These are phyloP conservation scores for Vicia sativa DNA, from an alignment of 306 rosid genomes.

Conservation along the genomic window DNA sequence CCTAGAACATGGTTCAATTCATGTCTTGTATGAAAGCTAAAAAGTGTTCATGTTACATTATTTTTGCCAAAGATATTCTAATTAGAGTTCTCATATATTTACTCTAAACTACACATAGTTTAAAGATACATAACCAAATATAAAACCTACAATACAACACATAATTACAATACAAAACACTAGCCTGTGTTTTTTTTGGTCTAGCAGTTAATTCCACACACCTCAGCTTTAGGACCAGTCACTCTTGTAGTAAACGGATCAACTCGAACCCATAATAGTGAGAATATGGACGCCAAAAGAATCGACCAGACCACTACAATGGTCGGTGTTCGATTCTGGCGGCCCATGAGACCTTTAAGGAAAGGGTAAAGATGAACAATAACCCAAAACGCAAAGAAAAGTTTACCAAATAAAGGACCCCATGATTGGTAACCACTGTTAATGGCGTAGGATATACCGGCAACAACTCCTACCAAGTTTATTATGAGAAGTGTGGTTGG, in stretches of 20 bases:
- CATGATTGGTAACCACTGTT: constrained; percentile 98
- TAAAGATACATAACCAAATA: constrained; percentile 20
- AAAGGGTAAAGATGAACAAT: constrained; percentile 91
- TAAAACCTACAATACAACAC: constrained; percentile 12
- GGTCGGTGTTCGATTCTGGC: constrained; percentile 95
- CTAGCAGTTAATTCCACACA: constrained; percentile 97
- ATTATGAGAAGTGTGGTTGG: constrained; percentile 90
- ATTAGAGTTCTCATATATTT: constrained; percentile 21
- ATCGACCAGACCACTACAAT: constrained; percentile 93
- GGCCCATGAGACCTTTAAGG: constrained; percentile 99
- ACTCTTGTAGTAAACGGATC: constrained; percentile 89
- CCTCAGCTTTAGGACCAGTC: constrained; percentile 80
- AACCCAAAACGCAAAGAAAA: constrained; percentile 98
- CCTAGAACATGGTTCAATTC: no score
- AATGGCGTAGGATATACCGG: constrained; percentile 88
- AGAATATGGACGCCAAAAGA: constrained; percentile 92
- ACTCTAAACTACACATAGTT: constrained; percentile 40
- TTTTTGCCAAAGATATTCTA: no score
- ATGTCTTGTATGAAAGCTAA: no score
- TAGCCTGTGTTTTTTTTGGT: neutral
- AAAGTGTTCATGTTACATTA: no score
- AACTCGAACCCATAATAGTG: constrained; percentile 82
- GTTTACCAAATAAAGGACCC: constrained; percentile 98
- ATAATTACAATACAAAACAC: constrained; percentile 40
- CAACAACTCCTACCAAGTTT: constrained; percentile 93